Evolutionary conservation across 2,329 filamentous ascomycete genomes (phyloP), one percentile per base, ranked within the genome.

Genomic region (Magnaporthales sp.): DNA sequence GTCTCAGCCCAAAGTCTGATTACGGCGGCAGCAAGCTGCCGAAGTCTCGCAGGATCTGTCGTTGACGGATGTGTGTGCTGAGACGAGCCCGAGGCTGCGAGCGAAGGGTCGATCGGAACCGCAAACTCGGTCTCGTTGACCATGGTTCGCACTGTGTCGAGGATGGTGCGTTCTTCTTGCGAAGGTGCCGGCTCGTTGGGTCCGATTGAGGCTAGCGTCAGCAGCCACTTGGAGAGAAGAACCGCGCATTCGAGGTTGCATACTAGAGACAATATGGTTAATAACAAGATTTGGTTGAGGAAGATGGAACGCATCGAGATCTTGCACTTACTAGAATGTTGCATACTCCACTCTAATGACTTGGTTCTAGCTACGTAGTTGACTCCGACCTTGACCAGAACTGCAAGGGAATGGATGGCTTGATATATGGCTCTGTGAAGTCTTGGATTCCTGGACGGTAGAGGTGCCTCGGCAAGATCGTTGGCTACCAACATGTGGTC

Each of bases 361-460:
- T 87, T 87, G 5, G 84, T 84, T 69, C 84, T 81, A 58, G 86
- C 85, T 63, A 88, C 84, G 70, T 86, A 88, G 70, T 86, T 86
- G 24, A 88, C 85, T 0, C 86, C 86, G 15, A 82, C 80, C 73
- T 88, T 89, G 67, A 89, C 85, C 27, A 89, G 78, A 79, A 90
- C 87, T 3, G 87, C 88, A 46, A 91, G 77, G 0, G 89, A 88
- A 72, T 91, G 89, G 30, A 89, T 85, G 1, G 87, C 86, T 71
- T 91, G 89, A 30, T 89, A 82, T 0, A 91, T 84, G 0, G 88
- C 89, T 62, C 87, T 80, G 38, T 85, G 86, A 27, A 90, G 80
- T 32, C 85, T 83, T 24, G 83, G 78, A 66, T 84, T 88, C 65
- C 89, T 81, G 24, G 84, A 80, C 11, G 89, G 80, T 29, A 84